phyloP scores from a whole-genome alignment of 2,329 filamentous ascomycete species.

The Hypomyces perniciosus region DNA sequence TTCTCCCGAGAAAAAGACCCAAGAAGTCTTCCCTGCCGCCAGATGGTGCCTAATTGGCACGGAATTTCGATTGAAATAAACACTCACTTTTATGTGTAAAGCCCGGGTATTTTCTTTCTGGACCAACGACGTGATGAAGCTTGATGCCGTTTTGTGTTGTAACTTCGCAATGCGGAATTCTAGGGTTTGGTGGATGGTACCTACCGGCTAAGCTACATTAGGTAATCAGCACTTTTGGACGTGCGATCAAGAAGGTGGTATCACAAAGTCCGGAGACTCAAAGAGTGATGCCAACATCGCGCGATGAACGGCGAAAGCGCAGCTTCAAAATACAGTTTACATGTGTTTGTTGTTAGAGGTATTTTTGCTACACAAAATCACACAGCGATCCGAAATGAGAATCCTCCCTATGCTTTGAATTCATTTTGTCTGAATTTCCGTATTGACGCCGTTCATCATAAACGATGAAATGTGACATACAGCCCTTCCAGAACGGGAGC shows the following conservation, averaged over 20 bases:
- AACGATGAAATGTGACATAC: constrained; percentile 56
- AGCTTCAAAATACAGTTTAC: constrained; percentile 22
- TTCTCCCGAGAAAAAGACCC: constrained; percentile 4
- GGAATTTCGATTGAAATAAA: background rate
- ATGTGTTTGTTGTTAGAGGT: constrained; percentile 15
- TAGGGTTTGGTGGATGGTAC: constrained; percentile 38
- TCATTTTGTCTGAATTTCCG: constrained; percentile 49
- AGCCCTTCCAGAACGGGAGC: constrained; percentile 53
- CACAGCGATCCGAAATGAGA: constrained; percentile 21
- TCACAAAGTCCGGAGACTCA: background rate
- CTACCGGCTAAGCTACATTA: constrained; percentile 34
- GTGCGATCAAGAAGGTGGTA: background rate
- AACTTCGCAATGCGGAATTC: constrained; percentile 35
- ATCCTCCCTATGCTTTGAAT: constrained; percentile 27
- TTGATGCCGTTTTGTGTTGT: constrained; percentile 34
- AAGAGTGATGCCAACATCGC: background rate
- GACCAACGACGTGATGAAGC: constrained; percentile 24
- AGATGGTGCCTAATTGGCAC: background rate
- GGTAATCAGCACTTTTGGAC: constrained; percentile 28
- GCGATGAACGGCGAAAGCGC: background rate
- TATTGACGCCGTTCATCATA: constrained; percentile 61
- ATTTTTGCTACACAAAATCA: constrained; percentile 17
- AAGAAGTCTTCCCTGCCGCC: background rate
- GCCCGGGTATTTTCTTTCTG: constrained; percentile 29
- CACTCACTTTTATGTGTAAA: constrained; percentile 31